Base-by-base conservation (phyloP, 2,329 filamentous ascomycete genomes). In the Botrytis squamosa region DNA sequence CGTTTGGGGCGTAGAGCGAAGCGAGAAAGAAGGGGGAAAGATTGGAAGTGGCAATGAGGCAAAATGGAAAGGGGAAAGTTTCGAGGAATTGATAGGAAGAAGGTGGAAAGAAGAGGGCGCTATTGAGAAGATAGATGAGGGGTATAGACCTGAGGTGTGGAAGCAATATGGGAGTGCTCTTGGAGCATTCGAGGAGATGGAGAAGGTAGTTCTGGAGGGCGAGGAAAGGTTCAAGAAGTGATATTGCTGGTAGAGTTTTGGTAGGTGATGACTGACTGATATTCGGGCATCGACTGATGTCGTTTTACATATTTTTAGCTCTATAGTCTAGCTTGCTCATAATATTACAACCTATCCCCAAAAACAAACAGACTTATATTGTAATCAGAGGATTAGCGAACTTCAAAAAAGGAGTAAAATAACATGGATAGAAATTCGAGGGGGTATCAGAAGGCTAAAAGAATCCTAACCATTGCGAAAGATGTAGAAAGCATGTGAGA, bases 61-160 rank as follows among this genome's bases (percentile, higher is more conserved):
- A 14, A 68, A 68, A 29, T 68, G 65, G 65, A 86, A 52, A n/a
- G 85, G 72, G 29, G 91, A 97, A 87, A 93, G 88, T 6, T 98
- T 98, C 84, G 96, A 98, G 81, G 91, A 95, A 75, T 86, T 97
- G 76, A 91, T 99, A 75, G 93, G 92, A 12, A 85, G 85, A 80
- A 86, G 96, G 76, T 99, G 96, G 96, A 89, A 89, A 75, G 95
- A 97, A 83, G 91, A 92, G 77, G 91, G 90, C 0, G 94, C 95
- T 77, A 91, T 97, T 20, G 89, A 93, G 84, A 93, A 89, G 84
- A 91, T 98, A 63, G 93, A 92, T 59, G 88, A 92, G 3, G 95
- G 96, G 2, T 99, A 95, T 83, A 87, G 89, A 76, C 84, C 90
- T 77, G 92, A 89, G 0, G 85, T 91, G 3, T 98, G 93, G 84